phyloP scores from a whole-genome alignment of 805 yeast species.

The Myxozyma mucilagina region DNA sequence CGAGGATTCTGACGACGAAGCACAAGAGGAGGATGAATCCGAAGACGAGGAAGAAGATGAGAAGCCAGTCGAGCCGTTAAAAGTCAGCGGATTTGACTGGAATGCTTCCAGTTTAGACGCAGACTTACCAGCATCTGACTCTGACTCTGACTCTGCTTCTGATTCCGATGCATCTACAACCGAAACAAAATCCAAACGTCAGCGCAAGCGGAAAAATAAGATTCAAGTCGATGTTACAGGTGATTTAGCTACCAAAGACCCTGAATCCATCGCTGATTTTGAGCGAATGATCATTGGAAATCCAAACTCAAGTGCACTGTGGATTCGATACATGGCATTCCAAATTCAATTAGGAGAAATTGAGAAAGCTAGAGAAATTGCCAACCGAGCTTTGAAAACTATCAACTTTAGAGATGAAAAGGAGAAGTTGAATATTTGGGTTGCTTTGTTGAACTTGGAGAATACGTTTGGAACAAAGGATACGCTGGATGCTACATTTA shows the following conservation, averaged over 20 bases:
- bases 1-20: conserved; percentile 36
- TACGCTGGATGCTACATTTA: conserved; percentile 74
- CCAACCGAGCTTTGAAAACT: conserved; percentile 85
- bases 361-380: conserved; percentile 92
- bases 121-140: conserved; percentile 52
- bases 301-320: conserved; percentile 87
- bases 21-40: conserved; percentile 41
- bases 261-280: conserved; percentile 88
- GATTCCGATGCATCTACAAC: conserved; percentile 33
- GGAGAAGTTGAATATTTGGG: conserved; percentile 93
- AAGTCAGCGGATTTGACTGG: conserved; percentile 93
- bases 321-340: conserved; percentile 99
- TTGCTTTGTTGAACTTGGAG: conserved; percentile 90
- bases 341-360: conserved; percentile 91
- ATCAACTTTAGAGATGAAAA: conserved; percentile 88
- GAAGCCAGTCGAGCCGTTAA: conserved; percentile 55
- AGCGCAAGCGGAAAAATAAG: conserved; percentile 43
- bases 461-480: conserved; percentile 89
- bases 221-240: conserved; percentile 78
- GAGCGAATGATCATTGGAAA: conserved; percentile 89
- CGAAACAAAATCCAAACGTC: conserved; percentile 47
- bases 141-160: conserved; percentile 36
- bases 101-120: conserved; percentile 80
- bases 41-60: conserved; percentile 38
- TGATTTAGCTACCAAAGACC: conserved; percentile 78